phyloP scores from a whole-genome alignment of 2,329 filamentous ascomycete species.

The Colletotrichum spinosum region DNA sequence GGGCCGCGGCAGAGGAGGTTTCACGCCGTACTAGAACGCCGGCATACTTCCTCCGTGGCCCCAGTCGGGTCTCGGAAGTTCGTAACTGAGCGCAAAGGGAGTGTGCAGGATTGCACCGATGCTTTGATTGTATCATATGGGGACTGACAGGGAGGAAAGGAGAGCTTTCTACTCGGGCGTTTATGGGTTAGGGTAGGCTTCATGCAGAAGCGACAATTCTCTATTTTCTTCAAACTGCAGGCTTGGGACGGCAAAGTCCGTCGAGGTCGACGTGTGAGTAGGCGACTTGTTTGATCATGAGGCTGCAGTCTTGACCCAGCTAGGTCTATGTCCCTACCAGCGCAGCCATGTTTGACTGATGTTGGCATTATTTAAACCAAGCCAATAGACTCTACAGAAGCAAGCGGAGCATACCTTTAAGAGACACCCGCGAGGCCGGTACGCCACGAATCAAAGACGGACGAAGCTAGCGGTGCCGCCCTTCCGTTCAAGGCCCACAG shows the following conservation, averaged over 20 bases:
- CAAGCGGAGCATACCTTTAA: not conserved
- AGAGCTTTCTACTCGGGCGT: slow-evolving; percentile 29
- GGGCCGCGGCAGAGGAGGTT: slow-evolving; percentile 73
- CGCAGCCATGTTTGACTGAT: not conserved
- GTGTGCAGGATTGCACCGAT: not conserved
- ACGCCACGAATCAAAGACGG: slow-evolving; percentile 13
- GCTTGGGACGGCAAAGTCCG: not conserved
- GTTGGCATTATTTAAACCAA: not conserved
- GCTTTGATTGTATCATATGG: slow-evolving; percentile 37
- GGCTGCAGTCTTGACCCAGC: too few species aligned
- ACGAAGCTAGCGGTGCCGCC: slow-evolving; percentile 31
- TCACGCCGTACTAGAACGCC: slow-evolving; percentile 69
- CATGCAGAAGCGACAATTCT: slow-evolving; percentile 24
- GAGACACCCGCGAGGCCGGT: slow-evolving; percentile 17
- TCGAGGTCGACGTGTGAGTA: not conserved
- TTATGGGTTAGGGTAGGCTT: slow-evolving; percentile 33
- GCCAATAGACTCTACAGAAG: not conserved
- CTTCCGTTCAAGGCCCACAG: slow-evolving; percentile 31
- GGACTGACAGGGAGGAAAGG: slow-evolving; percentile 22
- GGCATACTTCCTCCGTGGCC: not conserved
- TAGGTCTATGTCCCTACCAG: too few species aligned
- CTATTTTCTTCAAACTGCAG: not conserved
- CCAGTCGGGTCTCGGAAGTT: too few species aligned
- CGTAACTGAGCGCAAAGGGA: too few species aligned
- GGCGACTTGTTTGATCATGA: not conserved